phyloP scores from a whole-genome alignment of 768 basidiomycete species.

The Boletus reticuloceps region DNA sequence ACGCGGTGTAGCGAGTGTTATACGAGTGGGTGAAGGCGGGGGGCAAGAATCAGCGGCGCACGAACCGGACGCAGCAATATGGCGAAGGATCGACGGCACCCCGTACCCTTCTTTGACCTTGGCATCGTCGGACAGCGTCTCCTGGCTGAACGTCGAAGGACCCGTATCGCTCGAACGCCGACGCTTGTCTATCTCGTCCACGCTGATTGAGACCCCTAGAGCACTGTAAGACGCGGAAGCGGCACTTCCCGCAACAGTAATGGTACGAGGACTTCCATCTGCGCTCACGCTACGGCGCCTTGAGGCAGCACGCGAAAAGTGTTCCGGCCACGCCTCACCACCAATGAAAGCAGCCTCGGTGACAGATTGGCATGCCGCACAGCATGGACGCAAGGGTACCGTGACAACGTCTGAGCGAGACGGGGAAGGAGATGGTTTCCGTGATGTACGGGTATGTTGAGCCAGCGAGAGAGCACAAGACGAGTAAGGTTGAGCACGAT shows the following conservation, averaged over 20 bases:
- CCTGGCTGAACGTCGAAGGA: not conserved
- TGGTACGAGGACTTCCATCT: constrained; percentile 31
- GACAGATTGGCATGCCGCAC: constrained; percentile 55
- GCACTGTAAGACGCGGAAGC: constrained; percentile 23
- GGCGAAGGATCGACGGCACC: not conserved
- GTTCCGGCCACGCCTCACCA: constrained; percentile 61
- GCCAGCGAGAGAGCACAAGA: not conserved
- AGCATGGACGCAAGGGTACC: constrained; percentile 71
- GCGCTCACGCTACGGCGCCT: constrained; percentile 51
- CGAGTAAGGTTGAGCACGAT: constrained; percentile 35
- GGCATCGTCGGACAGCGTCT: not conserved
- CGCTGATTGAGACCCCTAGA: constrained; percentile 41
- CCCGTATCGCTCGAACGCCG: constrained; percentile 43
- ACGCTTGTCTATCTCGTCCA: constrained; percentile 65
- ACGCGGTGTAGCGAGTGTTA: constrained; percentile 16
- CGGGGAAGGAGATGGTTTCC: constrained; percentile 29
- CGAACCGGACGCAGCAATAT: not conserved
- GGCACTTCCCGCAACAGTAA: constrained; percentile 30
- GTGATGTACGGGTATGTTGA: constrained; percentile 17
- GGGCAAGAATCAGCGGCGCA: not conserved
- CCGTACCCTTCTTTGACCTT: not conserved
- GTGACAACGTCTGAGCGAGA: constrained; percentile 44
- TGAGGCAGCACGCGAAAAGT: constrained; percentile 60
- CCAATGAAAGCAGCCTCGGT: constrained; percentile 55
- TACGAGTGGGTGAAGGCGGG: constrained; percentile 12